Base-by-base conservation (phyloP, 148 eudicot genomes). In the Vaccinium corymbosum region DNA sequence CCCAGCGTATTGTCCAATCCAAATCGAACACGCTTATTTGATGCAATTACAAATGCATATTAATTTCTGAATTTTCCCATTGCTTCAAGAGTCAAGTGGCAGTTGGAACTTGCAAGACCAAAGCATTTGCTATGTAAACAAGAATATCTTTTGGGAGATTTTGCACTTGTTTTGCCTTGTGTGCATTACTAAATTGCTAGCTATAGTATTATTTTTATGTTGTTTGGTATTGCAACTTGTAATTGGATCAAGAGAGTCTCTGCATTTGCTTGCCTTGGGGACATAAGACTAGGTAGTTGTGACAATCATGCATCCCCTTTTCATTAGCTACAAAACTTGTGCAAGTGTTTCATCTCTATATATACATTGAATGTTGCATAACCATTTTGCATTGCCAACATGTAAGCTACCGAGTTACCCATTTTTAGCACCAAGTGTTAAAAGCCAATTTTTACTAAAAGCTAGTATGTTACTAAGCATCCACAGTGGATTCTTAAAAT, bases 161-260 rank as follows among this genome's bases (percentile, higher is more conserved):
- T 50, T n/a, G 79, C 57, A n/a, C 56, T n/a, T n/a, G 52, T 75
- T 50, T 76, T 76, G 79, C 79, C 56, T 22, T 76, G 79, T 76
- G 55, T 7, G 50, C 22, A 15, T 7, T 6, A 19, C 22, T 3
- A 4, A 64, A 22, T 64, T 64, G 71, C 14, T 22, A 9, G 71
- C 71, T 64, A 10, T 22, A 62, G 29, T 8, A 48, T 10, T n/a
- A n/a, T 49, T 3, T 49, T 10, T 75, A 12, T 49, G 17, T 32
- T 12, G 79, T 51, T 50, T 13, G 78, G 78, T 74, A 19, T 19
- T 73, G 22, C 77, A 75, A 19, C 78, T 75, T 46, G 78, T 27
- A 46, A 75, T 75, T 48, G 53, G 51, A 9, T 74, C 78, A 3
- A 46, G 14, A 38, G 52, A 3, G 53, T 46, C 27, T 48, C 14